Conservation (phyloP, 1,139 yeast genomes). For the Blastobotrys petasosporus region DNA sequence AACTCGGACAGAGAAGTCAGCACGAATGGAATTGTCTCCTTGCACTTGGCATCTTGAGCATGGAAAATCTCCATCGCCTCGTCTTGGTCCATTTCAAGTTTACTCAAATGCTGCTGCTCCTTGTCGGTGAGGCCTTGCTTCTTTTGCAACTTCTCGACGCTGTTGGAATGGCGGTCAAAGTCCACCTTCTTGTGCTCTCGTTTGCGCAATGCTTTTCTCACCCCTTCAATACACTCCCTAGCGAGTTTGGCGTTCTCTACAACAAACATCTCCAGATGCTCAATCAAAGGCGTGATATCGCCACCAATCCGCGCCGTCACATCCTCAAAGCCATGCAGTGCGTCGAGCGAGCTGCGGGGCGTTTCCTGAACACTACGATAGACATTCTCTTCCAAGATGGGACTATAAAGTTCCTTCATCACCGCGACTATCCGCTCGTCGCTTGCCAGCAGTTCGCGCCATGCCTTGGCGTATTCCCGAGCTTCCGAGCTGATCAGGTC, state of each 20-base stretch:
- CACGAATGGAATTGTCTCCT: conserved; percentile 43
- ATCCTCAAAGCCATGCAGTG: conserved; percentile 25
- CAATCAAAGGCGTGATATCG: conserved; percentile 26
- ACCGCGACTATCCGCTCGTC: conserved; percentile 35
- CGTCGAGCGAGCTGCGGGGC: conserved; percentile 38
- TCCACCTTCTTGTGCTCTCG: conserved; percentile 44
- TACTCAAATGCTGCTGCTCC: conserved; percentile 26
- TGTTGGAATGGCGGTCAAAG: conserved; percentile 39
- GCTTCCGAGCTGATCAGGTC: conserved; percentile 38
- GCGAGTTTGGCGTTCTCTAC: conserved; percentile 35
- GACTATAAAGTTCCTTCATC: conserved; percentile 35
- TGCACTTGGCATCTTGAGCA: conserved; percentile 40
- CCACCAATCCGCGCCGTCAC: conserved; percentile 21
- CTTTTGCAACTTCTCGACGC: conserved; percentile 42
- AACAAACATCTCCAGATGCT: conserved; percentile 24
- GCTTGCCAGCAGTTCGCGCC: conserved; percentile 39
- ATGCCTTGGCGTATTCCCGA: conserved; percentile 33
- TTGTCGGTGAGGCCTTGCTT: conserved; percentile 34
- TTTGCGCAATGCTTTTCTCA: conserved; percentile 43
- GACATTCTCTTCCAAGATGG: conserved; percentile 38
- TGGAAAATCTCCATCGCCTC: conserved; percentile 31
- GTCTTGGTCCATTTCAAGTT: conserved; percentile 30
- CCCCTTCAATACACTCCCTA: conserved; percentile 38
- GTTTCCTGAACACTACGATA: conserved; percentile 33
- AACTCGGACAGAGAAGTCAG: conserved; percentile 48